Conservation (phyloP, 2,329 filamentous ascomycete genomes). For the Leptographium wingfieldii region DNA sequence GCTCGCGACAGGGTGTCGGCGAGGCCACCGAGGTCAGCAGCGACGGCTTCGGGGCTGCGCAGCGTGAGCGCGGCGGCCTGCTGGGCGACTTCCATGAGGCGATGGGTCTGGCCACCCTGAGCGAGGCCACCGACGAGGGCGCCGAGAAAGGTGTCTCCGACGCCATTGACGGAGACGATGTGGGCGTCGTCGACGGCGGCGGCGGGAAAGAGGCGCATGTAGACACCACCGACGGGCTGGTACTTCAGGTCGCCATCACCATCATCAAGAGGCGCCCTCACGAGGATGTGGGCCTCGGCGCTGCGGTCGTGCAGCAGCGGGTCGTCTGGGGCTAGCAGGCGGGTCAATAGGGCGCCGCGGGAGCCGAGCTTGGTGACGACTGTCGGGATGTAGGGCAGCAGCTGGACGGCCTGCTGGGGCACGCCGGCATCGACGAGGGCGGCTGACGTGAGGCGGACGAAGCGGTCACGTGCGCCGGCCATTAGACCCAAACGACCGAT, state of each 20-base stretch:
- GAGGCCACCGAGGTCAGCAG: conserved; percentile 14
- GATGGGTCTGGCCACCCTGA: conserved; percentile 39
- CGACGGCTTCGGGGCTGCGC: conserved; percentile 60
- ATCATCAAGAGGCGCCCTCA: conserved; percentile 31
- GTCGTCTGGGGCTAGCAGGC: conserved; percentile 56
- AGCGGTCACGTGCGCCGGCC: conserved; percentile 48
- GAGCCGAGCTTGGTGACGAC: conserved; percentile 74
- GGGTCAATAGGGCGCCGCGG: conserved; percentile 63
- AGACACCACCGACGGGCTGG: conserved; percentile 57
- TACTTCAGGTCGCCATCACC: neutral
- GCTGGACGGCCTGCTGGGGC: conserved; percentile 69
- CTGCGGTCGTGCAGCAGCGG: conserved; percentile 49
- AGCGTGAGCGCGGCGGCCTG: conserved; percentile 68
- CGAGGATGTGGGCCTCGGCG: conserved; percentile 58
- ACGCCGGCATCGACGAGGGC: conserved; percentile 67
- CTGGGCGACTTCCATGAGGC: conserved; percentile 69
- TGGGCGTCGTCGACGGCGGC: conserved; percentile 42
- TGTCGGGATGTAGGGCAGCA: conserved; percentile 78
- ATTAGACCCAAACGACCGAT: conserved; percentile 67
- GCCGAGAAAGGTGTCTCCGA: conserved; percentile 85
- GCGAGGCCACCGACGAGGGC: conserved; percentile 70
- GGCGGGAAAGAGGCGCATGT: conserved; percentile 61
- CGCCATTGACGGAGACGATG: conserved; percentile 83
- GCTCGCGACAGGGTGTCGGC: conserved; percentile 13
- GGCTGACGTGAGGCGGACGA: conserved; percentile 53